Percentiles rank a stretch among this genome's conserved stretches.
phyloP scores from a whole-genome alignment of 805 yeast genomes.

The Blastobotrys terrestris region DNA sequence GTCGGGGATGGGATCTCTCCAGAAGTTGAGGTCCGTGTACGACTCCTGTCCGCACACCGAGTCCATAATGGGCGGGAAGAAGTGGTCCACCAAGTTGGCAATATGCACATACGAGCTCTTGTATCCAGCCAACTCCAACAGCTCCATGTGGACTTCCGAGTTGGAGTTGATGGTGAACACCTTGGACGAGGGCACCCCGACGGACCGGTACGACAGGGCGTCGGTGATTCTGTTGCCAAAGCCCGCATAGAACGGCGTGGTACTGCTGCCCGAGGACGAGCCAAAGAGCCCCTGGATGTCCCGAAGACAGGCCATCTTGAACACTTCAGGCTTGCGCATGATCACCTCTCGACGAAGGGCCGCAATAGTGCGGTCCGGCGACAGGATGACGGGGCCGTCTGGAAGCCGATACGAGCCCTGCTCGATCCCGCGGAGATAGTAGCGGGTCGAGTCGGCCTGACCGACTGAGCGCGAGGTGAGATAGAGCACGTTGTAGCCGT shows the following conservation, averaged over 20 bases:
- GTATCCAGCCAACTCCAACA: slow-evolving; percentile 88
- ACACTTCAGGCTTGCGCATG: slow-evolving; percentile 93
- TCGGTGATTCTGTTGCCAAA: slow-evolving; percentile 96
- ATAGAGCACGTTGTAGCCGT: slow-evolving; percentile 91
- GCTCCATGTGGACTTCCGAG: slow-evolving; percentile 96
- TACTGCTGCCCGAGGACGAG: slow-evolving; percentile 33
- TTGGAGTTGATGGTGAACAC: slow-evolving; percentile 94
- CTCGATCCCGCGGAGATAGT: slow-evolving; percentile 67
- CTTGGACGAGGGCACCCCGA: slow-evolving; percentile 87
- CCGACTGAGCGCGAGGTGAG: slow-evolving; percentile 94
- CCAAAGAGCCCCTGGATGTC: slow-evolving; percentile 74
- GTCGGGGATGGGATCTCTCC: slow-evolving; percentile 78
- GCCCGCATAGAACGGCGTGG: slow-evolving; percentile 84
- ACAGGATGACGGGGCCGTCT: slow-evolving; percentile 84
- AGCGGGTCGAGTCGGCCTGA: slow-evolving; percentile 85
- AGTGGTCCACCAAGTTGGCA: slow-evolving; percentile 92
- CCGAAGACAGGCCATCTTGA: slow-evolving; percentile 92
- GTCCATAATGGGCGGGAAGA: slow-evolving; percentile 75
- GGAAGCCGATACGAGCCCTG: slow-evolving; percentile 78
- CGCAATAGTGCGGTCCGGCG: slow-evolving; percentile 96
- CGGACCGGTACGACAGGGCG: slow-evolving; percentile 89
- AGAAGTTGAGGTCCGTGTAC: slow-evolving; percentile 81
- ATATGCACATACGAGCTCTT: slow-evolving; percentile 81
- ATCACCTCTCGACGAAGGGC: slow-evolving; percentile 90
- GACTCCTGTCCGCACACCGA: slow-evolving; percentile 44